A percentile compares a stretch with the other conserved stretches of the same genome.
These are phyloP conservation scores for Lichtheimia ramosa DNA, from an alignment of 371 early-diverging fungal species.

Conservation along the genomic window DNA sequence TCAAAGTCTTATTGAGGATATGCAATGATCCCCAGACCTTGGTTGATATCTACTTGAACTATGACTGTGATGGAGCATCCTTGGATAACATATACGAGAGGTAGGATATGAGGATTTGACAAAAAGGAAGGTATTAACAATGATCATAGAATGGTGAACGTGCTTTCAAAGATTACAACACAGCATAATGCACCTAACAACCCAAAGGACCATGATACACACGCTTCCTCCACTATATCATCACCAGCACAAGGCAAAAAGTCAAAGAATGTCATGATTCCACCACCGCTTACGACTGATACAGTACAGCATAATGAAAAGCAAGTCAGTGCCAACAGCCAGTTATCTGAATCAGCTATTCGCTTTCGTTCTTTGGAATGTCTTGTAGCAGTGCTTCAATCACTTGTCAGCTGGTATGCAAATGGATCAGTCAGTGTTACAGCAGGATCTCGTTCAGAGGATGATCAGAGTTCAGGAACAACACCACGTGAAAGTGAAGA, in stretches of 20 bases:
- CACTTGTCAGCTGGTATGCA: slow-evolving; percentile 53
- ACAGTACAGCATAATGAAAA: slow-evolving; percentile 50
- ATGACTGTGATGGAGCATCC: slow-evolving; percentile 81
- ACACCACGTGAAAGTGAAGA: slow-evolving; percentile 50
- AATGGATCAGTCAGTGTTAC: slow-evolving; percentile 50
- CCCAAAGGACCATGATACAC: slow-evolving; percentile 36
- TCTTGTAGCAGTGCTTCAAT: slow-evolving; percentile 53
- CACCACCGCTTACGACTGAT: slow-evolving; percentile 51
- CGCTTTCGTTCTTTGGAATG: slow-evolving; percentile 57
- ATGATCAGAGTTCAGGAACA: slow-evolving; percentile 21
- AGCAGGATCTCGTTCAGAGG: slow-evolving; percentile 26
- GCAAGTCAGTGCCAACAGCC: slow-evolving; percentile 31
- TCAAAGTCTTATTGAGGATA: slow-evolving; percentile 46
- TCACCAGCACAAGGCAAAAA: slow-evolving; percentile 17
- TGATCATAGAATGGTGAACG: slow-evolving; percentile 43
- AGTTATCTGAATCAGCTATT: slow-evolving; percentile 46
- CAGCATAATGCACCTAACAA: slow-evolving; percentile 29
- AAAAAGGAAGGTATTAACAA: neutral
- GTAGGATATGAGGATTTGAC: slow-evolving; percentile 11
- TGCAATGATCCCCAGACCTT: slow-evolving; percentile 83
- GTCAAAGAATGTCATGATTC: slow-evolving; percentile 35
- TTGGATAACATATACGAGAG: slow-evolving; percentile 58
- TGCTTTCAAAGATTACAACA: slow-evolving; percentile 55
- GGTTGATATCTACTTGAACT: slow-evolving; percentile 95
- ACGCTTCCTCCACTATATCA: slow-evolving; percentile 16